These are phyloP conservation scores for Salix purpurea DNA, from an alignment of 345 rosid species.

Conservation along the genomic window DNA sequence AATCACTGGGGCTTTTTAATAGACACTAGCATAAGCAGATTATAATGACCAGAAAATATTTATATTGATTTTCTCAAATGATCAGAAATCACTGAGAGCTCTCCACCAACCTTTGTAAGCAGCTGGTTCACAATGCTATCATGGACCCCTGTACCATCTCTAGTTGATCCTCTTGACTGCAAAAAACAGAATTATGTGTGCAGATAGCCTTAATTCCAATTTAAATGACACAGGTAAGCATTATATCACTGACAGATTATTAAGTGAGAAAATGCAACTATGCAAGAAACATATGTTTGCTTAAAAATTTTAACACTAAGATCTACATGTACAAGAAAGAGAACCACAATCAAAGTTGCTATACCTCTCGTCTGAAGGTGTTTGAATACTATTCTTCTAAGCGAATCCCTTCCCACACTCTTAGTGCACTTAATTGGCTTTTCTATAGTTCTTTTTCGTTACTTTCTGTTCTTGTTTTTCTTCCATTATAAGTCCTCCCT, in stretches of 20 bases:
- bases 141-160: constrained; percentile 98
- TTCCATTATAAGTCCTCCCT: no score
- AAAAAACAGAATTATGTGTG: constrained; percentile 15
- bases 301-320: not conserved
- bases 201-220: constrained; percentile 7
- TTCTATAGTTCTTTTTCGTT: not conserved
- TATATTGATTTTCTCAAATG: not conserved
- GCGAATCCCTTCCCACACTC: not conserved
- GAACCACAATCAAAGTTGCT: not conserved
- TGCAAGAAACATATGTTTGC: not conserved
- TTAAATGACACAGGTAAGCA: not conserved
- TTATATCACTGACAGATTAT: not conserved
- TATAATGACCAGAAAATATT: not conserved
- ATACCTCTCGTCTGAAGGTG: not conserved
- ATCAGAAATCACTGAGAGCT: constrained; percentile 8
- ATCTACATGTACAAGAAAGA: not conserved
- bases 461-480: not conserved
- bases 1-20: not conserved
- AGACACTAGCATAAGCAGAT: constrained; percentile 7
- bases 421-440: not conserved
- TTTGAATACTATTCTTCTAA: not conserved
- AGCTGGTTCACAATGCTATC: constrained; percentile 98
- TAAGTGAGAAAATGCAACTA: not conserved
- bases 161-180: constrained; percentile 96
- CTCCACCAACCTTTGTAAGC: constrained; percentile 73